Conservation (phyloP, 495 filamentous ascomycete genomes). For the Penicillium waksmanii region DNA sequence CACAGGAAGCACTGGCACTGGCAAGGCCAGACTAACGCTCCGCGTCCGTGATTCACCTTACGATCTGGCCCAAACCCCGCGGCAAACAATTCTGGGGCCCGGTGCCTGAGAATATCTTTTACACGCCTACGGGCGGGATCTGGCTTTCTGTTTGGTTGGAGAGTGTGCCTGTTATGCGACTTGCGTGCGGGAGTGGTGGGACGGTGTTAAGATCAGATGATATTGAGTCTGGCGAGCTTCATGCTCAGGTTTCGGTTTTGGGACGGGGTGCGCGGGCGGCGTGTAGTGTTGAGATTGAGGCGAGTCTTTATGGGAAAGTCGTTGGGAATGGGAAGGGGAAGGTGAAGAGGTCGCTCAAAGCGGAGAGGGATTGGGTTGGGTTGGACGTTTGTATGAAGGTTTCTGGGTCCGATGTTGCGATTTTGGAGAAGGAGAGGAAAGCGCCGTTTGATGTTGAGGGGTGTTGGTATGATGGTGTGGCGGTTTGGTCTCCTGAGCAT, state of each 20-base stretch:
- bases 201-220: slow-evolving; percentile 40
- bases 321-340: slow-evolving; percentile 20
- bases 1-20: no score
- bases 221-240: slow-evolving; percentile 31
- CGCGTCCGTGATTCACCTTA: slow-evolving; percentile 37
- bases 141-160: slow-evolving; percentile 45
- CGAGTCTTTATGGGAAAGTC: slow-evolving; percentile 20
- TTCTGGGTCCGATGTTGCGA: not conserved
- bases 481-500: slow-evolving; percentile 44
- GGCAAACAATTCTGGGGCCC: slow-evolving; percentile 47
- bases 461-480: slow-evolving; percentile 35
- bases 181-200: slow-evolving; percentile 34
- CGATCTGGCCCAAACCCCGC: slow-evolving; percentile 43
- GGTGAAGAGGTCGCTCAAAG: slow-evolving; percentile 11
- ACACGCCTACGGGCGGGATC: slow-evolving; percentile 43
- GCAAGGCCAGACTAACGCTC: slow-evolving; percentile 23
- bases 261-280: slow-evolving; percentile 18
- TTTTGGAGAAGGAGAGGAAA: slow-evolving; percentile 7
- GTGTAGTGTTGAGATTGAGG: slow-evolving; percentile 32
- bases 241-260: slow-evolving; percentile 28
- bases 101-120: slow-evolving; percentile 46
- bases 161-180: slow-evolving; percentile 35
- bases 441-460: slow-evolving; percentile 21
- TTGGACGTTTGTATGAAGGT: slow-evolving; percentile 33
- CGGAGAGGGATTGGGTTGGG: slow-evolving; percentile 24